phyloP scores from a whole-genome alignment of 176 grass and related monocot genomes.

The Carex kokanica region DNA sequence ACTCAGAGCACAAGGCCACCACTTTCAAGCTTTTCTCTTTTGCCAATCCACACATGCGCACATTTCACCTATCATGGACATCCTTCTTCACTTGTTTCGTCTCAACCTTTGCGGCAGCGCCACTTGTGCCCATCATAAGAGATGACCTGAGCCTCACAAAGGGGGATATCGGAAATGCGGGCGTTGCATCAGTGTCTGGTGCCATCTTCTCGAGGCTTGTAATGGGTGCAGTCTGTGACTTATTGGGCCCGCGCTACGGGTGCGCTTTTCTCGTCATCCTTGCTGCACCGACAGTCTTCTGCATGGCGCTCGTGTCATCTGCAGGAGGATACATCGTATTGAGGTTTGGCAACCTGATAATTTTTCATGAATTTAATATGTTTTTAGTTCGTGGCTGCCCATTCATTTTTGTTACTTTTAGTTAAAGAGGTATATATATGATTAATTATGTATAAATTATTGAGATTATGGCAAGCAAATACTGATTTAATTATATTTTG shows the following conservation, averaged over 20 bases:
- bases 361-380: constrained; percentile 14
- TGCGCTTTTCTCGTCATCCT: constrained; percentile 86
- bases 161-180: constrained; percentile 79
- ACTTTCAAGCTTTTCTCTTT: constrained; percentile 58
- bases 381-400: neutral
- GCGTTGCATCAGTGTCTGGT: constrained; percentile 75
- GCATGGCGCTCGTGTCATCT: constrained; percentile 54
- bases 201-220: constrained; percentile 81
- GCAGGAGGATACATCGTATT: constrained; percentile 47
- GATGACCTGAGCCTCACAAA: constrained; percentile 66
- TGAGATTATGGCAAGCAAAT: neutral
- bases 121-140: constrained; percentile 71
- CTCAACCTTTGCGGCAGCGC: constrained; percentile 79
- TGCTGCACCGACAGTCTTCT: constrained; percentile 60
- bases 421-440: neutral
- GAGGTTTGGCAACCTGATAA: constrained; percentile 8
- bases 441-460: neutral
- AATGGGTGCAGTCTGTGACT: constrained; percentile 80
- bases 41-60: constrained; percentile 62
- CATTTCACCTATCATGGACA: constrained; percentile 80
- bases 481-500: neutral
- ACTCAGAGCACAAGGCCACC: constrained; percentile 90
- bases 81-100: constrained; percentile 97
- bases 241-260: constrained; percentile 64
- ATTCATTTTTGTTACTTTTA: neutral